Base-by-base conservation (phyloP, 768 basidiomycete species). In the Podaxis carcinomalis region DNA sequence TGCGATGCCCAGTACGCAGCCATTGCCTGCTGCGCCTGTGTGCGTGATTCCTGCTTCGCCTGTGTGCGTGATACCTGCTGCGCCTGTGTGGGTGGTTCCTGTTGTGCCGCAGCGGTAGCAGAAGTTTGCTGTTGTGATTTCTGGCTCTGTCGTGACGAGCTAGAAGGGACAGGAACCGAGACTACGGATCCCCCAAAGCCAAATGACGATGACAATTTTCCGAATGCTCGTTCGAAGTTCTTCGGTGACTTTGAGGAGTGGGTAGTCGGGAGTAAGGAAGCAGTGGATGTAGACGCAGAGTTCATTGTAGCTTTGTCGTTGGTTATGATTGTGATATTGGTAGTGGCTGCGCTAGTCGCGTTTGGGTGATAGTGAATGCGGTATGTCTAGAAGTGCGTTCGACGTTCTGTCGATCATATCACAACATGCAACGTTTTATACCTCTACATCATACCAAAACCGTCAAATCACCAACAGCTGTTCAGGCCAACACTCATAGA, bases 1-100 rank as follows among this genome's bases (percentile, higher is more conserved):
- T 60, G 59, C 39, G 59, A 60, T 21, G 51, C 51, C 59, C 59
- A 60, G n/a, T 60, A 60, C 32, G 59, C 59, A 53, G 59, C 51
- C 39, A 52, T 51, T 1, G 25, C 7, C 23, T 60, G 59, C 51
- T 60, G 59, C 39, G 51, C 51, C 11, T 16, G 13, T 9, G 52
- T 19, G 35, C 23, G 52, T n/a, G 35, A 54, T 25, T 25, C 7
- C 23, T 60, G 59, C 42, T 60, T 51, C 39, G 51, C 51, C 11
- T 16, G 13, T 9, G 52, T 21, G 35, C 23, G 52, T n/a, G 35
- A 54, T 0, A 16, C 7, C 36, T 60, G 59, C 51, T 60, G 59
- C 40, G 51, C 51, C 11, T 16, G 13, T 7, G 52, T 11, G 35
- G 23, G 52, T n/a, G 35, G 39, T 35, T 19, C 36, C 19, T 25